Base-by-base conservation (phyloP, 176 grass and related monocot species). In the Lolium perenne region DNA sequence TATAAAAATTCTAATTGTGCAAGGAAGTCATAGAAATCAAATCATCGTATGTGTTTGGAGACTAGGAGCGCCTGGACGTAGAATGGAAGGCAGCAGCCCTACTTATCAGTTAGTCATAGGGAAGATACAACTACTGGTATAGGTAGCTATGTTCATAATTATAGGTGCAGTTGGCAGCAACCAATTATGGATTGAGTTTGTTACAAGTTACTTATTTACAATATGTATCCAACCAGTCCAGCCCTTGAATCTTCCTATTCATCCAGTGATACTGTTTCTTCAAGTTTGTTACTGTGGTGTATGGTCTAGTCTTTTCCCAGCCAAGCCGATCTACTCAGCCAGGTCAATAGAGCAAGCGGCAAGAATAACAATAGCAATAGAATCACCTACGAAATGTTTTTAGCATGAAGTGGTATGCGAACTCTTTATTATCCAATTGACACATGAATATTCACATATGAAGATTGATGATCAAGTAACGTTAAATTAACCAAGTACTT, bases 21-120 rank as follows among this genome's bases (percentile, higher is more conserved):
- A 58, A 82, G 38, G 18, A 43, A 74, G 58, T 29, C 45, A 18
- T 18, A 87, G 5, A 77, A 64, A 79, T 71, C 29, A 70, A 88
- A 35, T 1, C 32, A 35, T 35, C 32, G 32, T 35, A 35, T 35
- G 5, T 29, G 60, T 11, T 63, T 63, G 21, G 7, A 18, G 6
- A 68, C 16, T 17, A 68, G 64, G 32, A 35, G 64, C 6, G 35
- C 64, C 1, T 38, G 64, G 29, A 68, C 63, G 26, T 35, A 35
- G 62, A 26, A 26, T 65, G 62, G 62, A 65, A 38, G 26, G 29
- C 63, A 8, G 3, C 63, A 67, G 63, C 63, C 63, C 63, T 17
- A 67, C 6, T 66, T 66, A 66, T 38, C 14, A 38, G 13, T 16
- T 38, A 38, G 64, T 38, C 63, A 17, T 65, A 29, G 29, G 29